Evolutionary conservation across 495 filamentous ascomycete genomes (phyloP).

Genomic region (Letharia lupina): DNA sequence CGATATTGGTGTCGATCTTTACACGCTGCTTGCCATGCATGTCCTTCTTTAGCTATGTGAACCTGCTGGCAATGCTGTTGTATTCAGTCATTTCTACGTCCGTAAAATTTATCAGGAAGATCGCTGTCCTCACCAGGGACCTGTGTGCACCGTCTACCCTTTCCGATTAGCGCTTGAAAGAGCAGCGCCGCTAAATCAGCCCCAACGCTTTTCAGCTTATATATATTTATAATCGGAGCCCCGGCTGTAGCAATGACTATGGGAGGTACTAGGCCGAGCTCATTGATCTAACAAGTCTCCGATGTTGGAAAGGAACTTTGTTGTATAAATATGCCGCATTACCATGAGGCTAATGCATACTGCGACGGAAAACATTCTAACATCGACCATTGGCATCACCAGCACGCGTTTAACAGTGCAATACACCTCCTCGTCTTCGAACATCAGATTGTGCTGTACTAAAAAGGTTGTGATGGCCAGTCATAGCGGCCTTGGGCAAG

Average conservation of each 20-base stretch:
- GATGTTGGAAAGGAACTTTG: slow-evolving; percentile 40
- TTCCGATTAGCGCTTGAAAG: slow-evolving; percentile 35
- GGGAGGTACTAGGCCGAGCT: slow-evolving; percentile 47
- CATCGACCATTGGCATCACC: no score
- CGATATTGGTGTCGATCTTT: slow-evolving; percentile 31
- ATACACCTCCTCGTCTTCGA: no score
- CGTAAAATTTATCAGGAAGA: background rate
- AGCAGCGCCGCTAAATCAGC: slow-evolving; percentile 39
- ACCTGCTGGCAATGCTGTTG: slow-evolving; percentile 41
- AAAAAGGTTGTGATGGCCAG: no score
- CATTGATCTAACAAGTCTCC: slow-evolving; percentile 45
- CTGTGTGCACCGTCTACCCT: slow-evolving; percentile 30
- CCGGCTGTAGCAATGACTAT: slow-evolving; percentile 45
- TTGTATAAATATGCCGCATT: slow-evolving; percentile 50
- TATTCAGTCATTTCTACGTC: slow-evolving; percentile 36
- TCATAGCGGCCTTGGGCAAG: no score
- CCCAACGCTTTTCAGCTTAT: slow-evolving; percentile 37
- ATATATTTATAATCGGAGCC: slow-evolving; percentile 34
- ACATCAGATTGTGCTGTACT: no score
- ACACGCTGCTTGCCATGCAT: slow-evolving; percentile 36
- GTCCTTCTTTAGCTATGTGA: slow-evolving; percentile 34
- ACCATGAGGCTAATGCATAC: slow-evolving; percentile 44
- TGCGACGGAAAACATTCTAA: no score
- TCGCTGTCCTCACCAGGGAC: slow-evolving; percentile 31
- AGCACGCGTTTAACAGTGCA: no score